Base-by-base conservation (phyloP, 306 rosid species). In the Dryas alaskensis region DNA sequence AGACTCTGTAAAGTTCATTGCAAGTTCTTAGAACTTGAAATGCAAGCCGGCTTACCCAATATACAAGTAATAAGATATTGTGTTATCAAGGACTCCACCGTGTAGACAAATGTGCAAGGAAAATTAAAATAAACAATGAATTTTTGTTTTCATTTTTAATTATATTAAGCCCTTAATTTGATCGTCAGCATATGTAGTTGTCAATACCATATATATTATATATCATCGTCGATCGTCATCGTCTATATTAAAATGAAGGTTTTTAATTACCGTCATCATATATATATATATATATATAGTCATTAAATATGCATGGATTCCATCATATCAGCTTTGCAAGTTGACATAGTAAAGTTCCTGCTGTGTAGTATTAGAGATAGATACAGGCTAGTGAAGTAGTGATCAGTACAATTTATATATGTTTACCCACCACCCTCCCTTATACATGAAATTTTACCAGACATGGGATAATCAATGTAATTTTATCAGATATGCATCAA, bases 11-110 rank as follows among this genome's bases (percentile, higher is more conserved):
- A 75, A 80, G 47, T 85, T 85, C 81, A 61, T 14, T 10, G 83
- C 75, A 83, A 82, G 11, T 81, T 75, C 82, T 57, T 10, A 52
- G 87, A 79, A 83, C 58, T 81, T 80, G 51, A 17, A 52, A 12
- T 48, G 65, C 53, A 53, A 4, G 22, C 19, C 31, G 31, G 31
- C 31, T 27, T 45, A 45, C 9, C 6, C 1, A 45, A 1, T 10
- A 4, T 10, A 10, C 40, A 51, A 68, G n/a, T 37, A 51, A 4
- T 4, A 49, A 37, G 9, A 68, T 50, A 70, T 9, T 70, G 60
- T 53, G n/a, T 31, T 8, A 6, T 27, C 43, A 12, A 70, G 4
- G 75, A 71, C 45, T 57, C 12, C 19, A 58, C 55, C 75, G 54
- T 44, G 65, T 13, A 7, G 55, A 22, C 27, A 42, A 59, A 13